These are phyloP conservation scores for Fraxinus nigra DNA, from an alignment of 305 asterid species.

Conservation along the genomic window DNA sequence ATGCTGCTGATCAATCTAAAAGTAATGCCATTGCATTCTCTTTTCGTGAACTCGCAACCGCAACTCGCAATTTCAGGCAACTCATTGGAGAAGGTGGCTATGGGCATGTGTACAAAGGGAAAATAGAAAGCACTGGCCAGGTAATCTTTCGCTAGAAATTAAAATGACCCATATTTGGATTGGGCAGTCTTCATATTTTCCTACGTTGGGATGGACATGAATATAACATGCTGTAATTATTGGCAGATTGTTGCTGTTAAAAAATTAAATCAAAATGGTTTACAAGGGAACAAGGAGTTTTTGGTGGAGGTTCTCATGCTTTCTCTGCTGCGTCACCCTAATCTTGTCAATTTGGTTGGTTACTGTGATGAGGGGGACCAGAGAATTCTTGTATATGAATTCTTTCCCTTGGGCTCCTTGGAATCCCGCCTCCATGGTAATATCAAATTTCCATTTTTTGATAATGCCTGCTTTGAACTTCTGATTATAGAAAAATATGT, in stretches of 20 bases:
- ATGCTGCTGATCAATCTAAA: conserved; percentile 4
- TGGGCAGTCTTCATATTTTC: not conserved
- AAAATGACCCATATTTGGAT: not conserved
- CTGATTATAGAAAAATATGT: not conserved
- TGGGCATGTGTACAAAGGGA: conserved; percentile 44
- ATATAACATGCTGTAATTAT: not conserved
- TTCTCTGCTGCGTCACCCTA: conserved; percentile 39
- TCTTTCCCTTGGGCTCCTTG: conserved; percentile 39
- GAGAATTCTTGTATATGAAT: conserved; percentile 44
- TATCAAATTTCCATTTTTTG: not conserved
- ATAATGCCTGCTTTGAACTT: not conserved
- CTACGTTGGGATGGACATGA: not conserved
- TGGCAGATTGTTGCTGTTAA: conserved; percentile 46
- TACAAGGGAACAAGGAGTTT: conserved; percentile 45
- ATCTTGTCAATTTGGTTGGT: conserved; percentile 44
- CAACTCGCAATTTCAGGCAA: conserved; percentile 40
- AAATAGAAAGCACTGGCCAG: conserved; percentile 28
- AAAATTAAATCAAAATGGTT: conserved; percentile 31
- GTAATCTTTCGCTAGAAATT: conserved; percentile 12
- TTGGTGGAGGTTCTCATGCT: conserved; percentile 43
- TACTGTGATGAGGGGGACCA: conserved; percentile 40
- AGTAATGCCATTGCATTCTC: conserved; percentile 28
- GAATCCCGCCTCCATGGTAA: conserved; percentile 42
- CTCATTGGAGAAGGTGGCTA: conserved; percentile 51
- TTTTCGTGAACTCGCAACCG: conserved; percentile 39